Evolutionary conservation across 2,329 filamentous ascomycete genomes (phyloP), one percentile per base, ranked within the genome.

Genomic region (Sclerotiophoma versabilis): DNA sequence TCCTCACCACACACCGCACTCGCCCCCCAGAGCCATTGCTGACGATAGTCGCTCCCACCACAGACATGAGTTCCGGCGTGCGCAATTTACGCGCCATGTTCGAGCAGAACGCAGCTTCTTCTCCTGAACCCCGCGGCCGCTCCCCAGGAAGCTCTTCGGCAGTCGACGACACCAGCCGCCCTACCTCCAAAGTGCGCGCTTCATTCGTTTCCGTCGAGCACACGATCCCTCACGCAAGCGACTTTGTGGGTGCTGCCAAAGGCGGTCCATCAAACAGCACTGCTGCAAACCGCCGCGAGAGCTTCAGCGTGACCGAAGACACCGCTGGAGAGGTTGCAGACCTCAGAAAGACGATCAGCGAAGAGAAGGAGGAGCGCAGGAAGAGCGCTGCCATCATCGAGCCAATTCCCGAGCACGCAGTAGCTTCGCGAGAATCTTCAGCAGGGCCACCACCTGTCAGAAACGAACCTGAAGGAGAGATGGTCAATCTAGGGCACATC

Each of bases 31-130:
- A 54, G 34, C 47, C 60, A 58, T 50, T 55, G 63, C 69, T 71
- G 67, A 73, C 69, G 54, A 58, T 38, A 49, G 55, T 52, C 51
- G 58, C 58, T 53, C 37, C 27, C 37, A 42, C 47, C 63, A 64
- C 72, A 80, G 79, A 77, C 76, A 81, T 81, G 79, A 77, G 74
- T 64, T 73, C 72, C 64, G 77, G 77, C 62, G 79, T 81, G 60
- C 75, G 78, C 62, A 79, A 79, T 64, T 73, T 81, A 52, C 74
- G 79, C 66, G 79, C 79, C 52, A 76, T 81, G 72, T 81, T 81
- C 69, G 79, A 81, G 71, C 69, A 73, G 49, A 66, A 61, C 51
- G 51, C 51, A 44, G 62, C 69, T 48, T 65, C 73, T 34, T 72
- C 73, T 65, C 73, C 76, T 67, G 74, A 78, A 59, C 68, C 75